Evolutionary conservation across 2,329 filamentous ascomycete genomes (phyloP).

Genomic region (Colletotrichum lindemuthianum): DNA sequence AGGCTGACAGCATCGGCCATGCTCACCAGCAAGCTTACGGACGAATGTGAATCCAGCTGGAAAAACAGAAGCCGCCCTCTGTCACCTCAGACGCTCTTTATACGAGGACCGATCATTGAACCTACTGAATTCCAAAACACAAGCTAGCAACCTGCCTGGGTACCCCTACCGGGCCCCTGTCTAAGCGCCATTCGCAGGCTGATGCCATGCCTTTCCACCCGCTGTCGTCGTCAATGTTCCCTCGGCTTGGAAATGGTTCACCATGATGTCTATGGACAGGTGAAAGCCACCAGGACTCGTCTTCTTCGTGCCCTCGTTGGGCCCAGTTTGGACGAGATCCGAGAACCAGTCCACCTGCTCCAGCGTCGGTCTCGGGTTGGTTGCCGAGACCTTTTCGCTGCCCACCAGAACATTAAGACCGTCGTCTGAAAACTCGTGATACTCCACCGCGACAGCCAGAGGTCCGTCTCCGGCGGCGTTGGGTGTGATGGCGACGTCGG

Average conservation of each 20-base stretch:
- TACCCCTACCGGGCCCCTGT: not conserved
- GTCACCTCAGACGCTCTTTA: not conserved
- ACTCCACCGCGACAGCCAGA: slow-evolving; percentile 45
- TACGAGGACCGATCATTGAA: not conserved
- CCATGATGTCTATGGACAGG: slow-evolving; percentile 48
- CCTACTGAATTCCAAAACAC: not conserved
- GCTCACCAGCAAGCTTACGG: too few relatives aligned
- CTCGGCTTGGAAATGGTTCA: slow-evolving; percentile 52
- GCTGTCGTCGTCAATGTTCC: slow-evolving; percentile 51
- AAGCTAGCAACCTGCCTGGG: not conserved
- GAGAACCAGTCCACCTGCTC: slow-evolving; percentile 51
- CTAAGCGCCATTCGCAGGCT: slow-evolving; percentile 49
- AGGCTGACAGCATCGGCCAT: too few relatives aligned
- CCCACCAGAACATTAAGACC: slow-evolving; percentile 46
- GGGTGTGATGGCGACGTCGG: slow-evolving; percentile 37
- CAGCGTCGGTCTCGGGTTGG: slow-evolving; percentile 38
- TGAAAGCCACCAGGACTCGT: slow-evolving; percentile 52
- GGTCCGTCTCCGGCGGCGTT: slow-evolving; percentile 19
- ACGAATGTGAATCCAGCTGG: too few relatives aligned
- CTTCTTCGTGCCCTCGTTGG: slow-evolving; percentile 46
- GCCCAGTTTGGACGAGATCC: slow-evolving; percentile 47
- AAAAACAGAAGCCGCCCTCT: too few relatives aligned
- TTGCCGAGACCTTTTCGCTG: slow-evolving; percentile 45
- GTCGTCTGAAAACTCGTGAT: slow-evolving; percentile 50
- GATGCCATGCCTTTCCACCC: slow-evolving; percentile 48